Conservation (phyloP, 2,329 filamentous ascomycete species). For the Sporothrix phasma region DNA sequence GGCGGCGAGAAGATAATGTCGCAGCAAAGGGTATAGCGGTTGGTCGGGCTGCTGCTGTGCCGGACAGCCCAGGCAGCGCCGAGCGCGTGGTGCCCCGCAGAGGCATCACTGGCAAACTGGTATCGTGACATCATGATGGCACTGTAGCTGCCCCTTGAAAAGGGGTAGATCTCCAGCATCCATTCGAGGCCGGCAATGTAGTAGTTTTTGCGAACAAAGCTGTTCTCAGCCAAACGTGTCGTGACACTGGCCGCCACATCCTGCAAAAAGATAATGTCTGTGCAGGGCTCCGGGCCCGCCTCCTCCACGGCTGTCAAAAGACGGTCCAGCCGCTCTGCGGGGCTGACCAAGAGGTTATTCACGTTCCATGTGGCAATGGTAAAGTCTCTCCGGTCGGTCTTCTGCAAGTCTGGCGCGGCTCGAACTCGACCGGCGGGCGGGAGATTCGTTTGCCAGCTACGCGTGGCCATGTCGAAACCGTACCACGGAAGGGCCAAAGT, state of each 20-base stretch:
- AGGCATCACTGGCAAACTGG: constrained; percentile 23
- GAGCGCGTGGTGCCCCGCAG: constrained; percentile 22
- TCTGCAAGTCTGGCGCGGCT: background rate
- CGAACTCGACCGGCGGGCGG: no score
- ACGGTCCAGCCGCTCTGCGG: constrained; percentile 20
- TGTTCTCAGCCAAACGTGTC: constrained; percentile 20
- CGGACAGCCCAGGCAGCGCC: constrained; percentile 16
- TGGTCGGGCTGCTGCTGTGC: constrained; percentile 25
- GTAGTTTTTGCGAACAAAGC: constrained; percentile 24
- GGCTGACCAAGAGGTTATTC: constrained; percentile 17
- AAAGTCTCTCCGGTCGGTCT: constrained; percentile 1
- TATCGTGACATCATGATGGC: constrained; percentile 24
- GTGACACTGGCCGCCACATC: constrained; percentile 25
- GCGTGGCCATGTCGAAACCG: background rate
- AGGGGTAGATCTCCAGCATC: background rate
- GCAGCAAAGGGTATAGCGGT: constrained; percentile 29
- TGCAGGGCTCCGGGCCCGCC: constrained; percentile 1
- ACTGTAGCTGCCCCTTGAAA: constrained; percentile 23
- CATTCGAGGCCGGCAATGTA: constrained; percentile 25
- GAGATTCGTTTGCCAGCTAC: background rate
- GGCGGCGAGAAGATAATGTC: constrained; percentile 21
- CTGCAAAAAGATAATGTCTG: constrained; percentile 29
- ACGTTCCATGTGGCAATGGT: constrained; percentile 28
- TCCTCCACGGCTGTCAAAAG: constrained; percentile 23
- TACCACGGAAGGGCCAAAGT: background rate